phyloP scores from a whole-genome alignment of 2,329 filamentous ascomycete species.

The Verticillium zaregamsianum region DNA sequence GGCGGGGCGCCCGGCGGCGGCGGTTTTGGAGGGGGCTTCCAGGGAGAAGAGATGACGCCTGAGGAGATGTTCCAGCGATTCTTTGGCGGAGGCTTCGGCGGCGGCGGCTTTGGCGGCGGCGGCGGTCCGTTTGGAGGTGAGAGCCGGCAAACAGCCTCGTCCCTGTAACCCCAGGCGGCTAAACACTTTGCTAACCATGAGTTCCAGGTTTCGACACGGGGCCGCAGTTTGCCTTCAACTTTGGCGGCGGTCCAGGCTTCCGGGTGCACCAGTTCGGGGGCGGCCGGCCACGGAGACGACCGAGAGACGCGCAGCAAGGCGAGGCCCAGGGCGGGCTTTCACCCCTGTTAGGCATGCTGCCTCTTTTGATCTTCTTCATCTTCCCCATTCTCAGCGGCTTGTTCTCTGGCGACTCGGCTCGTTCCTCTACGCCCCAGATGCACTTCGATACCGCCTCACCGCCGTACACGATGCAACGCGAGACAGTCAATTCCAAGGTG shows the following conservation, averaged over 20 bases:
- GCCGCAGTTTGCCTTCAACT: conserved; percentile 91
- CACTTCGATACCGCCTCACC: conserved; percentile 68
- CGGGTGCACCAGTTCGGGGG: conserved; percentile 96
- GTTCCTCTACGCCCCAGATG: conserved; percentile 61
- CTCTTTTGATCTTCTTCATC: conserved; percentile 84
- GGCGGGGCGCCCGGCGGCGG: conserved; percentile 33
- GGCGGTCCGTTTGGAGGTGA: conserved; percentile 44
- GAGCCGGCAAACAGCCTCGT: conserved; percentile 3
- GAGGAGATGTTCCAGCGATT: conserved; percentile 97
- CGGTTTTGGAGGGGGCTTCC: conserved; percentile 52
- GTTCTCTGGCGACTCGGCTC: conserved; percentile 54
- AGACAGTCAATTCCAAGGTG: conserved; percentile 65
- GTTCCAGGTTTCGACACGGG: conserved; percentile 64
- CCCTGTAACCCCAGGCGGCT: background rate
- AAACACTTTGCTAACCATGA: background rate
- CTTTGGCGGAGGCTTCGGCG: conserved; percentile 72
- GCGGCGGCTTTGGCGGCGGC: conserved; percentile 62
- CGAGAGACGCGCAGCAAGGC: conserved; percentile 56
- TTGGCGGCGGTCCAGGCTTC: conserved; percentile 86
- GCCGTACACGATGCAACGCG: conserved; percentile 71
- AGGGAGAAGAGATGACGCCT: conserved; percentile 89
- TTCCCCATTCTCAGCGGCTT: conserved; percentile 78
- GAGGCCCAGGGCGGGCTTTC: conserved; percentile 49
- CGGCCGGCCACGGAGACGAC: conserved; percentile 68
- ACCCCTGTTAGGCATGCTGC: conserved; percentile 72